phyloP scores from a whole-genome alignment of 331 rosid species.

The Arachis monticola region DNA sequence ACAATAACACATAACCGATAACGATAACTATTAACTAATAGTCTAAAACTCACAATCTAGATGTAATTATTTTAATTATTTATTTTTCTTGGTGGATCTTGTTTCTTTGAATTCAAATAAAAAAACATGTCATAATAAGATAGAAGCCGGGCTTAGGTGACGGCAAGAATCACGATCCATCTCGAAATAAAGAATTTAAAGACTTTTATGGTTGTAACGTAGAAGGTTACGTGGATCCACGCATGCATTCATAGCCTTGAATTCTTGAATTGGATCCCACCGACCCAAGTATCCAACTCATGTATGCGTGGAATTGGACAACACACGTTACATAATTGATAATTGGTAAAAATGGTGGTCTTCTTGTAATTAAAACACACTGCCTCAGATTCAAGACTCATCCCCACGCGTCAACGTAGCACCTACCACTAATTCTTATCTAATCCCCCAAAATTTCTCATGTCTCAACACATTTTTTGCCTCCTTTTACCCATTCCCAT shows the following conservation, averaged over 20 bases:
- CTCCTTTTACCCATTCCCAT: neutral
- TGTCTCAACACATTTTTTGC: neutral
- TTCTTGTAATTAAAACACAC: neutral
- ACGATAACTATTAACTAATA: neutral
- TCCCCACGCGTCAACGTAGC: neutral
- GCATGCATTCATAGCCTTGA: neutral
- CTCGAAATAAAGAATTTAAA: neutral
- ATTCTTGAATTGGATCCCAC: conserved; percentile 17
- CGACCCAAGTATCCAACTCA: conserved; percentile 31
- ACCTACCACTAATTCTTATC: neutral
- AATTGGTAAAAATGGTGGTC: too few species aligned
- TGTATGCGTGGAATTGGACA: conserved; percentile 29
- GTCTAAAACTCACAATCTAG: too few species aligned
- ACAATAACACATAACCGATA: too few species aligned
- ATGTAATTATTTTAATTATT: neutral
- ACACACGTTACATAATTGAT: neutral
- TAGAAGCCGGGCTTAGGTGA: neutral
- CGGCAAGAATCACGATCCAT: conserved; percentile 9
- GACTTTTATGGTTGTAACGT: neutral
- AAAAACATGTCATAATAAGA: too few species aligned
- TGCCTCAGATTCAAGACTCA: neutral
- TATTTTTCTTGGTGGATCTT: neutral
- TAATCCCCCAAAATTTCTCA: too few species aligned
- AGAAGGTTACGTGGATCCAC: conserved; percentile 18
- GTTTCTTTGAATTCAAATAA: neutral